Conservation (phyloP, 2,329 filamentous ascomycete genomes). For the Sporothrix brasiliensis region DNA sequence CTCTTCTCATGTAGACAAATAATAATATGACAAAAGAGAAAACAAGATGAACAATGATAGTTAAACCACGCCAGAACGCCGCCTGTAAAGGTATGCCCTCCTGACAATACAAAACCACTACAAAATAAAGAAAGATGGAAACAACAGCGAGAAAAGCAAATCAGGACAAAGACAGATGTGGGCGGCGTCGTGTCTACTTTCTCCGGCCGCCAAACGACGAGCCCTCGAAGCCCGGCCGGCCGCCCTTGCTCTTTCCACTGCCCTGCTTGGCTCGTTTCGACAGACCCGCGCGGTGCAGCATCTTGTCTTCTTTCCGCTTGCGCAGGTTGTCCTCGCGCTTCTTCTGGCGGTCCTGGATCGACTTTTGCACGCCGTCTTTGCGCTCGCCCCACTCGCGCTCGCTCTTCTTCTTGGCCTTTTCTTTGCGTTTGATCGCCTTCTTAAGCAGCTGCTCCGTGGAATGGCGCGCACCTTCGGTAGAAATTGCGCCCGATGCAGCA, state of each 20-base stretch:
- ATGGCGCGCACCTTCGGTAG: constrained; percentile 18
- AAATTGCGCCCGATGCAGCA: constrained; percentile 33
- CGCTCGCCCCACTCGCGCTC: constrained; percentile 84
- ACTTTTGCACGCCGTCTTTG: constrained; percentile 70
- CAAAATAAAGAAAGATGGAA: neutral
- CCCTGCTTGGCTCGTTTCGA: constrained; percentile 54
- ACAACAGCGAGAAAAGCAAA: neutral
- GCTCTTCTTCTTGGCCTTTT: constrained; percentile 86
- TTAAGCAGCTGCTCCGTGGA: constrained; percentile 72
- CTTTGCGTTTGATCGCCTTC: constrained; percentile 93
- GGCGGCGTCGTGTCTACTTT: constrained; percentile 44
- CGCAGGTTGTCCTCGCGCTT: constrained; percentile 80
- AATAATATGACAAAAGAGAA: neutral
- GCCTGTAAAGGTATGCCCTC: constrained; percentile 8
- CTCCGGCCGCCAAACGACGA: constrained; percentile 63
- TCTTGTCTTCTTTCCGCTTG: constrained; percentile 74
- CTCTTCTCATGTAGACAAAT: neutral
- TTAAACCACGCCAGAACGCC: constrained; percentile 22
- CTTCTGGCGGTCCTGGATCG: constrained; percentile 76
- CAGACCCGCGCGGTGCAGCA: constrained; percentile 55
- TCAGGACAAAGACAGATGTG: neutral
- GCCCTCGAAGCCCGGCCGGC: constrained; percentile 67
- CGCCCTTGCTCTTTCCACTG: constrained; percentile 45
- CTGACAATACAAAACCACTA: constrained; percentile 1
- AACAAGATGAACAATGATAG: constrained; percentile 1